Base-by-base conservation (phyloP, 1,284 basidiomycete genomes). In the Rhodotorula sp. region DNA sequence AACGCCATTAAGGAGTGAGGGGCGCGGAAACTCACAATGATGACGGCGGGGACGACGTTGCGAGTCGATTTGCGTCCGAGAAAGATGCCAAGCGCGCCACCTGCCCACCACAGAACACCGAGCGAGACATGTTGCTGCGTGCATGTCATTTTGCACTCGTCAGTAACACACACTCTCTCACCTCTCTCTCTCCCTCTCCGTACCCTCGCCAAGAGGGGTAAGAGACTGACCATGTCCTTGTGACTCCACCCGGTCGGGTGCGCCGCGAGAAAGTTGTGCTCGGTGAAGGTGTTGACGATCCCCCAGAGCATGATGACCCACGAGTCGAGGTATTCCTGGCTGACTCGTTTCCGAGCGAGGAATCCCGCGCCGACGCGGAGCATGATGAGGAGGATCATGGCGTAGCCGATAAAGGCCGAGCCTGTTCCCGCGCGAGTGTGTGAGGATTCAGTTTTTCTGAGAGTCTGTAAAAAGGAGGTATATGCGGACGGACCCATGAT, bases 271-370 rank as follows among this genome's bases (percentile, higher is more conserved):
- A 79, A 79, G 60, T 77, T 68, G 64, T 78, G 76, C 69, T 96
- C 92, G 2, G 94, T 97, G 80, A 97, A 97, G 0, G 94, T 95
- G 78, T 97, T 97, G 69, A 97, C 89, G 64, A 84, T 83, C 12
- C 85, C 64, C 64, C 60, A 70, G 0, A 43, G 63, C 34, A n/a
- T 64, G 52, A 58, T 61, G 23, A 96, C 88, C 85, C 88, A 90
- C 21, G 89, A 91, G 81, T 97, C 94, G 85, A 92, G 89, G 87
- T 89, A 94, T 79, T 97, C 95, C 72, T 94, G 94, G 79, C 81
- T 82, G 62, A 80, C 79, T 2, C 83, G 81, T 12, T 79, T 79
- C 6, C 83, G 76, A 73, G 87, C 85, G 3, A 96, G 84, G 92
- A 93, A 97, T 21, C 84, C 84, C 70, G 92, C 91, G 7, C 94